Conservation (phyloP, 768 basidiomycete genomes). For the Pulveroboletus sp. region DNA sequence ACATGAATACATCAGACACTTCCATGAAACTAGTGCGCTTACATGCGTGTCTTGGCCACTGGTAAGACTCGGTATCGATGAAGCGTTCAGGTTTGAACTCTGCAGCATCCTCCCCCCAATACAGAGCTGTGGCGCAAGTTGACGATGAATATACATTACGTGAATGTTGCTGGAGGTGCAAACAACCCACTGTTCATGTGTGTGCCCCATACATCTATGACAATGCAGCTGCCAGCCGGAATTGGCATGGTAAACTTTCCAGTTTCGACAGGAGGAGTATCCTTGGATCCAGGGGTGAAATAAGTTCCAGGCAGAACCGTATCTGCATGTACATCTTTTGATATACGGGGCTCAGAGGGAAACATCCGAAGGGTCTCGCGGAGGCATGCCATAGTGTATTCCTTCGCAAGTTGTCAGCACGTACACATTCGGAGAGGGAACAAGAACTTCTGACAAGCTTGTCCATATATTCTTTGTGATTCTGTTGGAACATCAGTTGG, state of each 20-base stretch:
- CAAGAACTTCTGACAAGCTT: constrained; percentile 30
- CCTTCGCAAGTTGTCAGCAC: constrained; percentile 25
- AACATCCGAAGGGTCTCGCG: constrained; percentile 47
- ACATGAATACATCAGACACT: background rate
- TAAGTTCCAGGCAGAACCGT: constrained; percentile 32
- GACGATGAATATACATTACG: background rate
- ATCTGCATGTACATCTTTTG: constrained; percentile 35
- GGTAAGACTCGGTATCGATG: constrained; percentile 46
- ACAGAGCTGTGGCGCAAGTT: constrained; percentile 32
- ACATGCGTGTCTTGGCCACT: constrained; percentile 54
- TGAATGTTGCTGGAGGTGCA: background rate
- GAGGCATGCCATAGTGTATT: constrained; percentile 42
- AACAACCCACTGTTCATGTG: constrained; percentile 44
- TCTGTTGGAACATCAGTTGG: constrained; percentile 20
- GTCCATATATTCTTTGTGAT: constrained; percentile 38
- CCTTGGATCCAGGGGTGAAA: constrained; percentile 29
- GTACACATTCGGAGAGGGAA: too few relatives aligned
- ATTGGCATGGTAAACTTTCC: constrained; percentile 35
- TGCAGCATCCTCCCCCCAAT: constrained; percentile 46
- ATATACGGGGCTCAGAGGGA: constrained; percentile 36
- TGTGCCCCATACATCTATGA: constrained; percentile 41
- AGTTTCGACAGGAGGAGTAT: constrained; percentile 15
- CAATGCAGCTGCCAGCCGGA: constrained; percentile 36
- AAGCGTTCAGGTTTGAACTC: constrained; percentile 51
- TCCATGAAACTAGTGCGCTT: constrained; percentile 4